Percentiles rank a stretch among this genome's conserved stretches.
phyloP scores from a whole-genome alignment of 1,139 yeast genomes.

The Yamadazyma mexicana region DNA sequence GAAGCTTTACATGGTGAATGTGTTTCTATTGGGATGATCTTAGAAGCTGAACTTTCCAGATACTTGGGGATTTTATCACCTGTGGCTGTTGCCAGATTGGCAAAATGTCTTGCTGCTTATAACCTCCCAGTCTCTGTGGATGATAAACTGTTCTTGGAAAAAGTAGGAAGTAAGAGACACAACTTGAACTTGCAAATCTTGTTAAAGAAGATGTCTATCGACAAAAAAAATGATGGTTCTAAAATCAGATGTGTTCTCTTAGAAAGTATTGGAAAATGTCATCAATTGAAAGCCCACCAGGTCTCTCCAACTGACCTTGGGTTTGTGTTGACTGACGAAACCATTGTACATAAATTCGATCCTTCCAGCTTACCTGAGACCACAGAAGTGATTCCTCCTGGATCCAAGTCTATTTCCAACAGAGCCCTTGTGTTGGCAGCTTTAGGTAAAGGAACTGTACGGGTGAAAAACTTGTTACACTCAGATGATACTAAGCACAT shows the following conservation, averaged over 20 bases:
- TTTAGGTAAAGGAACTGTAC: constrained; percentile 81
- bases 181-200: constrained; percentile 71
- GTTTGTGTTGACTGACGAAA: constrained; percentile 82
- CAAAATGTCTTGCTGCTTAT: constrained; percentile 81
- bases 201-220: constrained; percentile 87
- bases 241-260: constrained; percentile 84
- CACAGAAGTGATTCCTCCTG: constrained; percentile 78
- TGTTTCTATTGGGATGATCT: constrained; percentile 91
- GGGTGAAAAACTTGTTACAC: constrained; percentile 80
- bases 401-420: constrained; percentile 94
- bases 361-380: constrained; percentile 37
- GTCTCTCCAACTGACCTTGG: constrained; percentile 80
- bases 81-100: constrained; percentile 88
- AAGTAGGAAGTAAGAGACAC: constrained; percentile 60
- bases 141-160: constrained; percentile 65
- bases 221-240: constrained; percentile 92
- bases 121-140: constrained; percentile 79
- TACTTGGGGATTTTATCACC: constrained; percentile 87
- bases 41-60: constrained; percentile 92
- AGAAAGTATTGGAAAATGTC: constrained; percentile 83
- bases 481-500: constrained; percentile 95
- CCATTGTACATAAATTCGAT: constrained; percentile 60
- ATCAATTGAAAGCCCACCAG: constrained; percentile 83
- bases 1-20: constrained; percentile 98
- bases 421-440: constrained; percentile 94